Evolutionary conservation across 306 rosid species (phyloP), one percentile per base, ranked within the genome.

Genomic region (Citrullus colocynthis): DNA sequence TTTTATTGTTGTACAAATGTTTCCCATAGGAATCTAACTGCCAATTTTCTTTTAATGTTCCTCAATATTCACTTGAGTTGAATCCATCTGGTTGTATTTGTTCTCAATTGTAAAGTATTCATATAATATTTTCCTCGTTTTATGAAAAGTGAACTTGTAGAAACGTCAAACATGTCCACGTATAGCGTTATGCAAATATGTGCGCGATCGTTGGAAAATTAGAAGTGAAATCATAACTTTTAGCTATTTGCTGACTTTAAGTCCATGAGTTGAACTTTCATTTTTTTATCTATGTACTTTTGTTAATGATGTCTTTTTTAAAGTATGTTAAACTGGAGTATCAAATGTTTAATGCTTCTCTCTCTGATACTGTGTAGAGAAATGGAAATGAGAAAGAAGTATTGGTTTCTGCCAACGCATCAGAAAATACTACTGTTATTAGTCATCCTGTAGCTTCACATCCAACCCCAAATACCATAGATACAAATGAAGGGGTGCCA

Each of bases 321-420:
- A 74, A 52, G 10, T 16, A 49, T 45, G 7, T 30, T 51, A 32
- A 24, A 72, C 16, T 51, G 61, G 9, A 51, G 16, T 15, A 30
- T 45, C 61, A 30, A 51, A 48, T 73, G 30, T 51, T 73, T 30
- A 74, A 51, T 74, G 18, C 10, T 0, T 79, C 77, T 48, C 64
- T 79, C 61, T 44, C 48, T 70, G 71, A 57, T 78, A 77, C 71
- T 78, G 14, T 86, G 75, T 69, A 95, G 99, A 92, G 88, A 87
- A 37, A 84, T 85, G 80, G 75, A 49, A 89, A 79, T 54, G 82
- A 83, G 85, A 93, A 87, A 63, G 96, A 88, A 80, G 89, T 87
- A 81, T 80, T 86, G 81, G 84, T 88, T 77, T 44, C 80, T 71
- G 79, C 97, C 73, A 91, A 85, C 86, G 87, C 80, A 80, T 54